Evolutionary conservation across 257 asterid genomes (phyloP), one percentile per base, ranked within the genome.

Genomic region (Solanum corneliomulleri): DNA sequence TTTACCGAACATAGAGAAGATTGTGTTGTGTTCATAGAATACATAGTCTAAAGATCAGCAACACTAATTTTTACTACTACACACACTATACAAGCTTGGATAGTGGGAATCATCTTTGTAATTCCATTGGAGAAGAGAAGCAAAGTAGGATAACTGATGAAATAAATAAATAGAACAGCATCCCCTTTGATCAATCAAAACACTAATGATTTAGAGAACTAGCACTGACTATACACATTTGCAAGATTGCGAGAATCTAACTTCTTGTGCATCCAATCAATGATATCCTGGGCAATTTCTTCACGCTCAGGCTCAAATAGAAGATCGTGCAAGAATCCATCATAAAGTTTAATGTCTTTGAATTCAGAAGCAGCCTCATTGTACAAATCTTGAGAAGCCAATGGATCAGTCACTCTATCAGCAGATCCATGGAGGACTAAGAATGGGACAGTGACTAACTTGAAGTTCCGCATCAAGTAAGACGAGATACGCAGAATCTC

Each of bases 341-440:
- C 98, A 31, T 97, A 97, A 27, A 97, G 98, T 72, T 92, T 97
- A n/a, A 97, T 97, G 92, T 97, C 91, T 90, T 97, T 97, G 71
- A 92, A 92, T 86, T 87, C 91, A 60, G 99, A 96, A 0, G 99
- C 93, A 21, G 99, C 99, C 90, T 91, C 94, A 23, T 95, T 92
- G 96, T 93, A 97, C 91, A 97, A 87, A 87, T 95, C 99, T 90
- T 93, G 96, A 41, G 99, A 97, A 80, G 99, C 99, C 87, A 94
- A 60, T 12, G 99, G 99, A 88, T 97, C 99, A 9, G 99, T 97
- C 81, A 97, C 98, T 87, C 95, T 91, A 88, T 97, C 99, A 81
- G 99, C 99, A 11, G 98, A 95, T 83, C 99, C 99, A 58, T 96
- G 99, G 18, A 97, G 99, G 89, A 97, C 99, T 33, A 96, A 95